A percentile compares a stretch with the other conserved stretches of the same genome.
These are phyloP conservation scores for Tolypocladium tundrense DNA, from an alignment of 2,329 filamentous ascomycete genomes.

Conservation along the genomic window DNA sequence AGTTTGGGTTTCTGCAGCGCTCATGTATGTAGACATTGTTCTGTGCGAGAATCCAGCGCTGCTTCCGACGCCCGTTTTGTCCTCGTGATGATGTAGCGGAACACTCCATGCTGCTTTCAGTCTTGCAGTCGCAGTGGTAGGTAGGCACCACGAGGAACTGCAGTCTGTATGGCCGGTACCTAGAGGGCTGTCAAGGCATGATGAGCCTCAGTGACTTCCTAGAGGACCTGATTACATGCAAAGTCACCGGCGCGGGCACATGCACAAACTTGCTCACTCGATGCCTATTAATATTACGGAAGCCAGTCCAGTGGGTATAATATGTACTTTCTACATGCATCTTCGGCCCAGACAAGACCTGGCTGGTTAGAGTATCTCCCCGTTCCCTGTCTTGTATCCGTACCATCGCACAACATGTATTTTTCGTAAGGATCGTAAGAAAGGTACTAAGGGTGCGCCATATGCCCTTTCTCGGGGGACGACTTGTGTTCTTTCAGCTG, in stretches of 20 bases:
- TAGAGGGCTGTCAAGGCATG: too few relatives aligned
- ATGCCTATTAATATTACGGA: conserved; percentile 21
- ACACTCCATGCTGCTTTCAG: too few relatives aligned
- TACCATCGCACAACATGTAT: conserved; percentile 19
- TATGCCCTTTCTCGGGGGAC: background rate
- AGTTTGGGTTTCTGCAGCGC: too few relatives aligned
- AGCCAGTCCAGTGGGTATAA: conserved; percentile 20
- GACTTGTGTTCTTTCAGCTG: conserved; percentile 6
- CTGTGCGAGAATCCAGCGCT: too few relatives aligned
- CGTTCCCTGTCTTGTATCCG: conserved; percentile 9
- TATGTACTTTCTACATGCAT: conserved; percentile 17
- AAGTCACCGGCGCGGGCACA: background rate
- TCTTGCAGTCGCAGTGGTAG: too few relatives aligned
- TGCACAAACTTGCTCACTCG: conserved; percentile 10
- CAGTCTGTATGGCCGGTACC: too few relatives aligned
- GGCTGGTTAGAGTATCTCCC: conserved; percentile 5
- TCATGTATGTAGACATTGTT: too few relatives aligned
- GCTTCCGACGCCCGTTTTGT: too few relatives aligned
- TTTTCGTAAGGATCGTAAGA: conserved; percentile 50
- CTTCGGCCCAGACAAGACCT: conserved; percentile 14
- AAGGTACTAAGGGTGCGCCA: conserved; percentile 24
- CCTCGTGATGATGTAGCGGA: too few relatives aligned
- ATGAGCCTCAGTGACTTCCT: too few relatives aligned
- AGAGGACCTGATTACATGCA: background rate
- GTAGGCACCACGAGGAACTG: too few relatives aligned